Evolutionary conservation across 345 rosid genomes (phyloP).

Genomic region (Melaleuca quinquenervia): DNA sequence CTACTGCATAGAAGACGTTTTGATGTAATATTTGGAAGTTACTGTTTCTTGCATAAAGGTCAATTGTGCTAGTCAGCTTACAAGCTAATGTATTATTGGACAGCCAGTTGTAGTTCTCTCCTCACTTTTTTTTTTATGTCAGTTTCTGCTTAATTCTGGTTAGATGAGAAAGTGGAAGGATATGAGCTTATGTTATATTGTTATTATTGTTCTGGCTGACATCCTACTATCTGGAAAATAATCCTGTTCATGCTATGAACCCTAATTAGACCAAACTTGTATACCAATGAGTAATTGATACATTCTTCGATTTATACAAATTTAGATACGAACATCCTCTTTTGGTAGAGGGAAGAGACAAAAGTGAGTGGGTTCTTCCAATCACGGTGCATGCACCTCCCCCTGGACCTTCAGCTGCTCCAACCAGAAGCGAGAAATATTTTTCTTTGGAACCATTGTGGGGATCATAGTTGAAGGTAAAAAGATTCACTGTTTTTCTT

Average conservation of each 20-base stretch:
- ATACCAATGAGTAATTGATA: background rate
- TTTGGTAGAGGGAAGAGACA: constrained; percentile 69
- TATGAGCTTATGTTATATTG: background rate
- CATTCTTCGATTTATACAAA: background rate
- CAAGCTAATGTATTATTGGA: background rate
- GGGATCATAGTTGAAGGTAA: constrained; percentile 45
- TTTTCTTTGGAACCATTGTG: constrained; percentile 67
- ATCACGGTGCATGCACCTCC: constrained; percentile 88
- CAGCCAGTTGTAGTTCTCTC: background rate
- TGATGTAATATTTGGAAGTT: background rate
- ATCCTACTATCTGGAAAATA: background rate
- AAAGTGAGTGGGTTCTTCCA: constrained; percentile 90
- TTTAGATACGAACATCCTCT: constrained; percentile 90
- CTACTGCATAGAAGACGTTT: background rate
- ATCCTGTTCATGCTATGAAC: background rate
- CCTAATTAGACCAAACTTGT: background rate
- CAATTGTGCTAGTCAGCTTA: background rate
- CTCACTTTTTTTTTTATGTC: background rate
- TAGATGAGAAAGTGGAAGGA: background rate
- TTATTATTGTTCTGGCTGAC: background rate
- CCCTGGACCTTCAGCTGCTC: constrained; percentile 36
- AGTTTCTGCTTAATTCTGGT: background rate
- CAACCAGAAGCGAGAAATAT: constrained; percentile 44
- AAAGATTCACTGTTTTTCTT: background rate
- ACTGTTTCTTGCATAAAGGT: background rate